These are phyloP conservation scores for Cyberlindnera saturnus DNA, from an alignment of 805 yeast species.

Conservation along the genomic window DNA sequence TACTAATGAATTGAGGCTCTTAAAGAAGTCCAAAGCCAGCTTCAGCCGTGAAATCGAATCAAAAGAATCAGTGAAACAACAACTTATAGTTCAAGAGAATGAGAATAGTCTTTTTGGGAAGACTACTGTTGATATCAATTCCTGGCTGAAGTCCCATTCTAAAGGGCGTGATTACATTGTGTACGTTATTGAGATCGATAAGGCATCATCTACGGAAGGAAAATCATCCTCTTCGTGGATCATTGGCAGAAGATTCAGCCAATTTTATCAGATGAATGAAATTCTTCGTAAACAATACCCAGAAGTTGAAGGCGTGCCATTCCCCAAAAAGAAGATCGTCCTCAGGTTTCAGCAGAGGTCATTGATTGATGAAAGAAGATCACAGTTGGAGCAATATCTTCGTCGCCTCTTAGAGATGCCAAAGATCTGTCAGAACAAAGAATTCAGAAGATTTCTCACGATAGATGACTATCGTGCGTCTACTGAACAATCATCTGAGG, in stretches of 20 bases:
- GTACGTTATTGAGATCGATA: conserved; percentile 74
- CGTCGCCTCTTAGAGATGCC: conserved; percentile 51
- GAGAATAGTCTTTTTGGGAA: conserved; percentile 72
- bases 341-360: conserved; percentile 62
- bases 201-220: conserved; percentile 34
- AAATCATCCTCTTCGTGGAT: conserved; percentile 72
- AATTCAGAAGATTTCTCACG: conserved; percentile 72
- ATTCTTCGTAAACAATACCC: conserved; percentile 51
- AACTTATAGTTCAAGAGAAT: conserved; percentile 74
- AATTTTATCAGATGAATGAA: conserved; percentile 67
- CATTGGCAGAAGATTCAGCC: conserved; percentile 84
- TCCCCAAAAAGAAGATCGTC: conserved; percentile 55
- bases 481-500: background rate
- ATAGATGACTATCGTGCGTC: conserved; percentile 17
- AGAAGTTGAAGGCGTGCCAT: conserved; percentile 46
- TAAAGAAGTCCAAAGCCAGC: conserved; percentile 61
- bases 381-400: conserved; percentile 57
- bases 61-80: conserved; percentile 73
- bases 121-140: conserved; percentile 44
- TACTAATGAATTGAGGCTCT: conserved; percentile 56
- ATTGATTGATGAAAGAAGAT: conserved; percentile 57
- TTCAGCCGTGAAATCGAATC: conserved; percentile 66
- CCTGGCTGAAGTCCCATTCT: conserved; percentile 46
- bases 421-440: conserved; percentile 65
- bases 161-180: conserved; percentile 55